Base-by-base conservation (phyloP, 805 yeast genomes). In the Candida ovalis region DNA sequence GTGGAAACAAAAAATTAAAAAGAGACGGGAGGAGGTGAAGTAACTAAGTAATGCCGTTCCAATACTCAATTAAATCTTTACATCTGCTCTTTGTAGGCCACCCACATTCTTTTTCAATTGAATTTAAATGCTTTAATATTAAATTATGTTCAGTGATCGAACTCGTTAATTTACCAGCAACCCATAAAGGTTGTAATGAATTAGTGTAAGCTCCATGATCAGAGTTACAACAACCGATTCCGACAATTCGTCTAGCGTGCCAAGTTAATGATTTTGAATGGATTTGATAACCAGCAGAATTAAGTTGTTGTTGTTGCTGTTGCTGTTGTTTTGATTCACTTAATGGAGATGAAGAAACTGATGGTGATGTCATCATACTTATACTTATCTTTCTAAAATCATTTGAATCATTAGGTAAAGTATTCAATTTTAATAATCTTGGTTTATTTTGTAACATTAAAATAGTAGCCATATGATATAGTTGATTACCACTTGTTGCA, bases 381-480 rank as follows among this genome's bases (percentile, higher is more conserved):
- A 46, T 41, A 15, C 37, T 27, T 45, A 40, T 27, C 40, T 24
- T 39, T 28, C 40, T 46, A 4, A 10, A 21, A n/a, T 46, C 45
- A 10, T 17, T 8, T 6, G 32, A 22, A 24, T 44, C 42, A 21
- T 42, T 46, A 3, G 44, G 45, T 15, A 43, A 19, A 12, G 49
- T 43, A 19, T 37, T 43, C 30, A 44, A 28, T 25, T 45, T 51
- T 41, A 37, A 7, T 28, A 54, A 40, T 17, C 75, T 55, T 8
- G 76, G 74, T 48, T 70, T 73, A 45, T 69, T 69, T 41, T 70
- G 72, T 51, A 67, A 60, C 54, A 72, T 46, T 24, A 71, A 42
- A 15, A 73, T 73, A 38, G 66, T 60, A 1, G 74, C 70, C 64
- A 67, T 70, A 48, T 72, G 76, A 46, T 65, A 71, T 48, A 71